Base-by-base conservation (phyloP, 2,329 filamentous ascomycete species). In the Microascus cirrosus region DNA sequence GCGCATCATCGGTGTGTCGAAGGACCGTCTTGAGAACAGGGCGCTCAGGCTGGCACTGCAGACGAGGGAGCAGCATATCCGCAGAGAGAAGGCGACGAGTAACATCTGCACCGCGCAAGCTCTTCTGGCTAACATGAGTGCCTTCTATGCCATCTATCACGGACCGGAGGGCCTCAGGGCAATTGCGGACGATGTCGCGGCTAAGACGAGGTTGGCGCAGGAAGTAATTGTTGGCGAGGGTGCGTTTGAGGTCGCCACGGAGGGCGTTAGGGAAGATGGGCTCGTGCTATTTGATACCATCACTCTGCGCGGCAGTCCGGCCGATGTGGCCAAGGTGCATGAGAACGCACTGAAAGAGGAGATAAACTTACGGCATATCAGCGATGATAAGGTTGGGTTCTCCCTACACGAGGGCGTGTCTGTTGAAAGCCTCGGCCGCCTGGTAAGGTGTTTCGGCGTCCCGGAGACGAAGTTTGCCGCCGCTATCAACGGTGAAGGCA, bases 101-200 rank as follows among this genome's bases (percentile, higher is more conserved):
- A 97, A 97, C 69, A 92, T 96, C 60, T 97, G 93, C 76, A 97
- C 93, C 1, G 92, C 93, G 1, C 93, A 97, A 73, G 93, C 93
- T 10, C 76, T 97, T 28, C 78, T 96, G 56, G 93, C 93, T 39
- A 97, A 97, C 71, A 96, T 96, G 90, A 93, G 85, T 64, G 90
- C 92, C 58, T 87, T 96, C 75, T 97, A 96, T 69, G 92, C 91
- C 56, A 80, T 96, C 57, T 97, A 96, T 71, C 93, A 97, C 69
- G 93, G 93, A 2, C 93, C 93, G 0, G 72, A 84, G 57, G 91
- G 92, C 20, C 75, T 97, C 55, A 90, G 85, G 72, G 81, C 83
- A 15, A 96, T 96, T 68, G 92, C 93, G 1, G 82, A 92, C 69
- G 83, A 86, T 62, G 82, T 89, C 62, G 83, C 90, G 65, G 82